These are phyloP conservation scores for Mycena olivaceomarginata DNA, from an alignment of 768 basidiomycete species.

Conservation along the genomic window DNA sequence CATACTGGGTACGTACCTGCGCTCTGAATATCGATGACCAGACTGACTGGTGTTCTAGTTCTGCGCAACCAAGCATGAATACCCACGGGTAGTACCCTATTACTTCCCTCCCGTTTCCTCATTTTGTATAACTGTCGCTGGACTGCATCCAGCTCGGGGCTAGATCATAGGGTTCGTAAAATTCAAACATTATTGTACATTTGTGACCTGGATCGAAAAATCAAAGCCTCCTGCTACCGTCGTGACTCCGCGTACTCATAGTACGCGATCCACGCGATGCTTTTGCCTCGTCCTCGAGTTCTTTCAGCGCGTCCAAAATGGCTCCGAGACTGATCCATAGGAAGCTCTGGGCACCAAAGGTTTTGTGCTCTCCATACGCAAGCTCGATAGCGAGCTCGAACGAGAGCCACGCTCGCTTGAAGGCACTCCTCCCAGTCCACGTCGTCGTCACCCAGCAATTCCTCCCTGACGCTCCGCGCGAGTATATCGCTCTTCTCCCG, in stretches of 20 bases:
- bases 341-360: slow-evolving; percentile 78
- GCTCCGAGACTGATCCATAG: slow-evolving; percentile 76
- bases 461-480: slow-evolving; percentile 68
- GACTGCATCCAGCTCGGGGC: slow-evolving; percentile 9
- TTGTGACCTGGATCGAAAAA: slow-evolving; percentile 31
- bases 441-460: slow-evolving; percentile 70
- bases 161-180: slow-evolving; percentile 26
- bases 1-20: slow-evolving; percentile 84
- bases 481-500: slow-evolving; percentile 74
- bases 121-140: slow-evolving; percentile 25
- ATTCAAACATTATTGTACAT: slow-evolving; percentile 25
- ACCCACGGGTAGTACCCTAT: neutral
- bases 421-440: slow-evolving; percentile 62
- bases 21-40: slow-evolving; percentile 49
- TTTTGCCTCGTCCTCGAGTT: slow-evolving; percentile 63
- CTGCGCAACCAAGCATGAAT: slow-evolving; percentile 83
- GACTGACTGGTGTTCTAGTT: slow-evolving; percentile 69
- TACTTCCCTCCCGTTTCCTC: slow-evolving; percentile 27
- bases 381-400: slow-evolving; percentile 69
- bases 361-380: slow-evolving; percentile 55
- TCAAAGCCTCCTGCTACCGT: slow-evolving; percentile 43
- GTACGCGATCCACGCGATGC: slow-evolving; percentile 34
- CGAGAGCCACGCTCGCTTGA: slow-evolving; percentile 71
- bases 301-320: slow-evolving; percentile 72
- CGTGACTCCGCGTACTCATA: slow-evolving; percentile 40